phyloP scores from a whole-genome alignment of 1,139 yeast species.

The Kluyveromyces sp. region DNA sequence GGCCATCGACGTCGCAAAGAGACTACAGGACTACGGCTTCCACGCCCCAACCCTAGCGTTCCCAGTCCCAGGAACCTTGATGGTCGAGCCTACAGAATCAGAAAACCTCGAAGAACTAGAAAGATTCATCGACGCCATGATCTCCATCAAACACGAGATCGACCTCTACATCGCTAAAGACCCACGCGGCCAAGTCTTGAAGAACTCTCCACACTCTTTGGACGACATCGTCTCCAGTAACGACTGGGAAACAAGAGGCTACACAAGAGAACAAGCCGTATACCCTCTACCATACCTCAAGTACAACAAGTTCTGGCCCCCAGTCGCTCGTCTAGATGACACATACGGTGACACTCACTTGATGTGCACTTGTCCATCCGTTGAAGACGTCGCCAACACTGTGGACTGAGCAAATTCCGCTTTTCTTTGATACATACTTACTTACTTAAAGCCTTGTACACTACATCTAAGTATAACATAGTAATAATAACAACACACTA shows the following conservation, averaged over 20 bases:
- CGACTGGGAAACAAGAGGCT: slow-evolving; percentile 79
- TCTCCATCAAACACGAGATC: slow-evolving; percentile 76
- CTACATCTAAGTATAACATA: not conserved
- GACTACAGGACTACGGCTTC: slow-evolving; percentile 96
- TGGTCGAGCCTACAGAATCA: slow-evolving; percentile 97
- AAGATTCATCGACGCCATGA: slow-evolving; percentile 81
- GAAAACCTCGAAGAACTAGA: slow-evolving; percentile 84
- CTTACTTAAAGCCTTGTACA: not conserved
- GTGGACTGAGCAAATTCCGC: not conserved
- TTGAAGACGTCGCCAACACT: slow-evolving; percentile 49
- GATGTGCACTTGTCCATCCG: slow-evolving; percentile 87
- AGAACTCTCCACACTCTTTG: slow-evolving; percentile 88
- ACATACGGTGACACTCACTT: slow-evolving; percentile 89
- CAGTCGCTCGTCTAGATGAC: slow-evolving; percentile 87
- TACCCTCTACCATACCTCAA: slow-evolving; percentile 74
- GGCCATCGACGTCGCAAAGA: slow-evolving; percentile 93
- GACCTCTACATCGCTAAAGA: slow-evolving; percentile 64
- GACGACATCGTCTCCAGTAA: slow-evolving; percentile 59
- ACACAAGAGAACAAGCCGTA: slow-evolving; percentile 89
- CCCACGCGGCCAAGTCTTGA: slow-evolving; percentile 62
- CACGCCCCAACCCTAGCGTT: slow-evolving; percentile 99
- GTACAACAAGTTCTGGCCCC: slow-evolving; percentile 86
- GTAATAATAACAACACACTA: too few relatives aligned
- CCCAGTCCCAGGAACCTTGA: slow-evolving; percentile 95
- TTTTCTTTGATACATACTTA: too few relatives aligned